Evolutionary conservation across 352 stramenopile genomes (phyloP), one percentile per base, ranked within the genome.

Genomic region (Globisporangium echinulatum): DNA sequence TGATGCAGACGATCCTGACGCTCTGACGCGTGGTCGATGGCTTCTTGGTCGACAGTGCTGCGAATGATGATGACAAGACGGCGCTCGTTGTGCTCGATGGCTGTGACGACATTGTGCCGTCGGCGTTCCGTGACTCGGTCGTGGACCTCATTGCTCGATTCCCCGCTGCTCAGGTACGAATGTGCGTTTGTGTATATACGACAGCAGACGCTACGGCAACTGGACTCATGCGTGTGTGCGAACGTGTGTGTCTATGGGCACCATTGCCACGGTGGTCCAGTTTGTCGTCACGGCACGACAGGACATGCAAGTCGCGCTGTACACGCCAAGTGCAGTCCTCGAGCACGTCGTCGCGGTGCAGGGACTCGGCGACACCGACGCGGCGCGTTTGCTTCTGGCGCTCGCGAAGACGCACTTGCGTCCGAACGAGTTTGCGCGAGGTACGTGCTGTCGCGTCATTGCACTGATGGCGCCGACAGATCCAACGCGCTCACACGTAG

Each of bases 71-170:
- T 14, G 64, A 69, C 25, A 61, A 58, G 10, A 63, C 63, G 8
- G 55, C 67, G n/a, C 53, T 88, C 36, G 37, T 88, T 11, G 58
- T 88, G 49, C 61, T 91, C 15, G 81, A 91, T 47, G 79, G 72
- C n/a, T 91, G 81, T 39, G 81, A 91, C 51, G 52, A 69, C 1
- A 59, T 88, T 2, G 54, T 70, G 11, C 52, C 66, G 44, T 64
- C 56, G 19, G 42, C 70, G 58, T 67, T 88, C 19, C 69, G 72
- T 15, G 56, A 85, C 46, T 86, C 68, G 49, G 61, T 87, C 36
- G 58, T 74, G 14, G 66, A 70, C 15, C 77, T 81, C 3, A 50
- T 75, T 33, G 67, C 63, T 33, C 58, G 56, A 19, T 81, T 77
- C 42, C 64, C 72, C 7, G 56, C 54, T 44, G 68, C 83, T 3